Conservation (phyloP, 371 early-diverging fungal genomes). For the Mortierella sp. region DNA sequence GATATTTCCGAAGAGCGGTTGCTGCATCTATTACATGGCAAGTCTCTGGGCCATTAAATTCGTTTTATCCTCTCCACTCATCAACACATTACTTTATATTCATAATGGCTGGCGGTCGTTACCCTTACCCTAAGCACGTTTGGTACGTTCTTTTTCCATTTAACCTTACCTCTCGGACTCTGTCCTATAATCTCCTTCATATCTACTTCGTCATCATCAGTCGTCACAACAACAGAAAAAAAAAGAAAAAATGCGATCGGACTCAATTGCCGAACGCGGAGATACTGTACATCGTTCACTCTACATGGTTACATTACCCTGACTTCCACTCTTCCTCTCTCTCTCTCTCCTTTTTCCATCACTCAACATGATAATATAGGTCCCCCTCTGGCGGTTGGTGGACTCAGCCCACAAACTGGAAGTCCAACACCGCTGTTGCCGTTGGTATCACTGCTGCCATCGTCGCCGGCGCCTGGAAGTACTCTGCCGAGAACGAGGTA, state of each 20-base stretch:
- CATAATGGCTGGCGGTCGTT: constrained; percentile 62
- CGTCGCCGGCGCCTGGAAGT: constrained; percentile 75
- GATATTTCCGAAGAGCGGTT: constrained; percentile 2
- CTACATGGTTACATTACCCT: background rate
- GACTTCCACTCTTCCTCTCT: background rate
- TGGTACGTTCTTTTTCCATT: constrained; percentile 58
- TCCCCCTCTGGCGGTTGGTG: constrained; percentile 93
- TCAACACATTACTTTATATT: constrained; percentile 6
- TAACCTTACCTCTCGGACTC: background rate
- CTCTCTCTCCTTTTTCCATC: no score
- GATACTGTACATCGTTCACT: background rate
- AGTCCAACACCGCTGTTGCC: constrained; percentile 82
- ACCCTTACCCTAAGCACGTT: constrained; percentile 66
- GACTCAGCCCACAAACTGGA: constrained; percentile 86
- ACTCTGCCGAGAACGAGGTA: constrained; percentile 89
- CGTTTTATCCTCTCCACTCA: constrained; percentile 13
- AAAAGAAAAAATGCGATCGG: background rate
- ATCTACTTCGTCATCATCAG: constrained; percentile 1
- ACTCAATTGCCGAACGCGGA: background rate
- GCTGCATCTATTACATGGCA: background rate
- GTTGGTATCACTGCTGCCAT: constrained; percentile 73
- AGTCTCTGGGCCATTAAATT: background rate
- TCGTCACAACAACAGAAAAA: background rate
- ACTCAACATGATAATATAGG: constrained; percentile 44
- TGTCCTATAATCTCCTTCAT: background rate